These are phyloP conservation scores for Debaryomyces prosopidis DNA, from an alignment of 805 yeast species.

Conservation along the genomic window DNA sequence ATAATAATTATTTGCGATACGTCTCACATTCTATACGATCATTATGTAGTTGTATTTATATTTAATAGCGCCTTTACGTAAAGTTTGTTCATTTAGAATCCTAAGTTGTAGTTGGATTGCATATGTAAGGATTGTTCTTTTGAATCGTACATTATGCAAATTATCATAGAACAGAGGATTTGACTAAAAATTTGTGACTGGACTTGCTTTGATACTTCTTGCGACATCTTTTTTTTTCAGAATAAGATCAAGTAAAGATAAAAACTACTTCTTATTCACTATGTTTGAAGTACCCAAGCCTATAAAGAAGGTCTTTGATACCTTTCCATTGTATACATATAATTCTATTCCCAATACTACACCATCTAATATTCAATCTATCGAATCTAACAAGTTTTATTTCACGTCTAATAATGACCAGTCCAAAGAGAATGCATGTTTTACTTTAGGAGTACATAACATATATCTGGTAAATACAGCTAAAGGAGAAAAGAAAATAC, in stretches of 20 bases:
- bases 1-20: background rate
- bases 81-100: background rate
- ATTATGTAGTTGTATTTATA: background rate
- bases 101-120: too few relatives aligned
- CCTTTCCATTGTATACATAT: slow-evolving; percentile 50
- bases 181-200: too few relatives aligned
- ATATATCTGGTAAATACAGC: slow-evolving; percentile 19
- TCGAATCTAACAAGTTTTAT: slow-evolving; percentile 10
- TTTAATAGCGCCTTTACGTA: background rate
- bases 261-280: background rate
- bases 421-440: slow-evolving; percentile 23
- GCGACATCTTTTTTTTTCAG: background rate
- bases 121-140: too few relatives aligned
- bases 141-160: too few relatives aligned
- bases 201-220: background rate
- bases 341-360: slow-evolving; percentile 31
- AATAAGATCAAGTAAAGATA: background rate
- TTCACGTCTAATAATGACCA: slow-evolving; percentile 21
- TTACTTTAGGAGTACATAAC: slow-evolving; percentile 57
- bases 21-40: background rate
- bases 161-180: too few relatives aligned
- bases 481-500: slow-evolving; percentile 35
- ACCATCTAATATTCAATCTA: slow-evolving; percentile 6
- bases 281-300: slow-evolving; percentile 39
- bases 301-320: slow-evolving; percentile 45